These are phyloP conservation scores for Fusarium palustre DNA, from an alignment of 2,329 filamentous ascomycete genomes.

Conservation along the genomic window DNA sequence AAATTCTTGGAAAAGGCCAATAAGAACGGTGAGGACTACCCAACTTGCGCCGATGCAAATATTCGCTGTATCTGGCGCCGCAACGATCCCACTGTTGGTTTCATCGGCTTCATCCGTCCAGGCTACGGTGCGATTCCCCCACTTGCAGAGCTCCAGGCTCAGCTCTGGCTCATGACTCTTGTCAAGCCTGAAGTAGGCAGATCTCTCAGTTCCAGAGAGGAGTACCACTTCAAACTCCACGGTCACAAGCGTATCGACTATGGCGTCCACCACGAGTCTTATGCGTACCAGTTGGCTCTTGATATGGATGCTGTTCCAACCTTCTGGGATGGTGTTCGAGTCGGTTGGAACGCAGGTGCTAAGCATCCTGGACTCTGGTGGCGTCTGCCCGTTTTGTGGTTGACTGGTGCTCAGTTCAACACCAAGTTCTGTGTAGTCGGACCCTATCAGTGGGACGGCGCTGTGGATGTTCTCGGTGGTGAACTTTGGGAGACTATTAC, in stretches of 20 bases:
- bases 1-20: not conserved
- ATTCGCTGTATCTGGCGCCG: not conserved
- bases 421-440: not conserved
- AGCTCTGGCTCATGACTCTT: constrained; percentile 54
- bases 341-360: not conserved
- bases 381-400: not conserved
- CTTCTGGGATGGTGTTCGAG: not conserved
- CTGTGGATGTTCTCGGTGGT: not conserved
- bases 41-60: not conserved
- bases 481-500: constrained; percentile 1
- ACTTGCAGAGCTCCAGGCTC: constrained; percentile 40
- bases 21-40: not conserved
- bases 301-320: not conserved
- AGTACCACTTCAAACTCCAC: not conserved
- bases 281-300: not conserved
- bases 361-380: not conserved
- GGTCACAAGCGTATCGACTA: not conserved
- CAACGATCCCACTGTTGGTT: not conserved
- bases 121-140: not conserved
- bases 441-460: not conserved
- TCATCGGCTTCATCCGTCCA: not conserved
- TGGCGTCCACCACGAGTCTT: not conserved
- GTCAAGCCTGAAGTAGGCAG: not conserved
- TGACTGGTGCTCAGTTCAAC: not conserved
- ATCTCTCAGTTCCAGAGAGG: not conserved